Base-by-base conservation (phyloP, 306 rosid genomes). In the Cyamopsis tetragonoloba region DNA sequence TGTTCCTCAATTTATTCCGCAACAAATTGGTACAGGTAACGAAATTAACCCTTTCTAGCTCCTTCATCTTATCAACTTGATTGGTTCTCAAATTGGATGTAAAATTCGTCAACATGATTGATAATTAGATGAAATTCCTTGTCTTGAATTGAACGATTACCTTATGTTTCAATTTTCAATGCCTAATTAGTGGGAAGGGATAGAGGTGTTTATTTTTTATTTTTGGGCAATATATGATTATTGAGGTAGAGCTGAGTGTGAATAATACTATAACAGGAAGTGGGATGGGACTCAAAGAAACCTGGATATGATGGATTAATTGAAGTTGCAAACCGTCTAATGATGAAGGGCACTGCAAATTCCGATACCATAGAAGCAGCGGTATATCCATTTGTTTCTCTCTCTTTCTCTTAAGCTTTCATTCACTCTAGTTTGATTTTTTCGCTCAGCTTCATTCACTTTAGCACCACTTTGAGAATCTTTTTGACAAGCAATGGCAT, bases 261-360 rank as follows among this genome's bases (percentile, higher is more conserved):
- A 31, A 19, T 43, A 14, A 7, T 12, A 4, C 66, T 31, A 19
- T 58, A 57, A 42, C 47, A 89, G 89, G 91, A 89, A 48, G 89
- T 89, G 35, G 93, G 96, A 49, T 92, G 96, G 96, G 96, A 87
- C 75, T 92, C 98, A 0, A 66, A 80, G 42, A 86, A 84, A 72
- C 49, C 81, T 17, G 98, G 98, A 65, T 92, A 89, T 41, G 91
- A 81, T 62, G 98, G 98, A 81, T 84, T 92, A 6, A 83, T 89
- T 47, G 96, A 92, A 60, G 96, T 89, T 34, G 96, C 81, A 3
- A 89, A 88, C 49, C 87, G 81, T 71, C 74, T 89, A 13, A 81
- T 91, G 87, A 79, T 71, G 78, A 87, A 78, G 42, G 89, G 84
- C 65, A 87, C 66, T 23, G 51, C 85, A 31, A 89, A 86, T 74